Evolutionary conservation across 495 filamentous ascomycete species (phyloP).

Genomic region (Aspergillus coremiiformis): DNA sequence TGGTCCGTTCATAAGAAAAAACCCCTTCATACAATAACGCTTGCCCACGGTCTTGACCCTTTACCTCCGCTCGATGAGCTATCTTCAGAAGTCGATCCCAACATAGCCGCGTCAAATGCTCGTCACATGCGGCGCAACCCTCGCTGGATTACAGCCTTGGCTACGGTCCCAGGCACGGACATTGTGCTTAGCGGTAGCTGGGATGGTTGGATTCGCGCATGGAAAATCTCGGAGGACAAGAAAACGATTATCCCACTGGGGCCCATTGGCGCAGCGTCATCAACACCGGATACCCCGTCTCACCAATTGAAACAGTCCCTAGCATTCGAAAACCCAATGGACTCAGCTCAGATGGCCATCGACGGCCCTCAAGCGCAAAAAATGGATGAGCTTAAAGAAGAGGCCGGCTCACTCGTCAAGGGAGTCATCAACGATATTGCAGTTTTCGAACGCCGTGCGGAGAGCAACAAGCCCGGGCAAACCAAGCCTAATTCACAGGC

Average conservation of each 20-base stretch:
- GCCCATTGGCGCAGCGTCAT: slow-evolving; percentile 43
- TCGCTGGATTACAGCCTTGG: slow-evolving; percentile 83
- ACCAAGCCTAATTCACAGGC: slow-evolving; percentile 45
- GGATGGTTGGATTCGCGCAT: slow-evolving; percentile 84
- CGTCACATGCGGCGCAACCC: slow-evolving; percentile 44
- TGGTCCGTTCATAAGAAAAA: slow-evolving; percentile 96
- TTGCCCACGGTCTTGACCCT: slow-evolving; percentile 77
- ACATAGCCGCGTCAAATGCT: slow-evolving; percentile 50
- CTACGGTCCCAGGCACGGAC: slow-evolving; percentile 79
- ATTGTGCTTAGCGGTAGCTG: slow-evolving; percentile 84
- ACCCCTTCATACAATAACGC: slow-evolving; percentile 66
- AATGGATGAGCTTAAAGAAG: slow-evolving; percentile 9
- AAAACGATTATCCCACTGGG: slow-evolving; percentile 66
- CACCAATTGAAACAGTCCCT: slow-evolving; percentile 32
- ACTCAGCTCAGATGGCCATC: slow-evolving; percentile 19
- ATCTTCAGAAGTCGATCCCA: slow-evolving; percentile 58
- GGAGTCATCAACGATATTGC: slow-evolving; percentile 83
- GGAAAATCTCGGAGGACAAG: slow-evolving; percentile 78
- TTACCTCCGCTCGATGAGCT: slow-evolving; percentile 56
- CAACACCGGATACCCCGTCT: slow-evolving; percentile 29
- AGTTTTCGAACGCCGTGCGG: slow-evolving; percentile 59
- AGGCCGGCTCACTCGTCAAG: slow-evolving; percentile 40
- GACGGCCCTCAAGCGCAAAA: slow-evolving; percentile 8
- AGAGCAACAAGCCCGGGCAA: slow-evolving; percentile 23
- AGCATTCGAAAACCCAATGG: slow-evolving; percentile 18